Evolutionary conservation across 352 stramenopile genomes (phyloP).

Genomic region (Phytophthora tubulina): DNA sequence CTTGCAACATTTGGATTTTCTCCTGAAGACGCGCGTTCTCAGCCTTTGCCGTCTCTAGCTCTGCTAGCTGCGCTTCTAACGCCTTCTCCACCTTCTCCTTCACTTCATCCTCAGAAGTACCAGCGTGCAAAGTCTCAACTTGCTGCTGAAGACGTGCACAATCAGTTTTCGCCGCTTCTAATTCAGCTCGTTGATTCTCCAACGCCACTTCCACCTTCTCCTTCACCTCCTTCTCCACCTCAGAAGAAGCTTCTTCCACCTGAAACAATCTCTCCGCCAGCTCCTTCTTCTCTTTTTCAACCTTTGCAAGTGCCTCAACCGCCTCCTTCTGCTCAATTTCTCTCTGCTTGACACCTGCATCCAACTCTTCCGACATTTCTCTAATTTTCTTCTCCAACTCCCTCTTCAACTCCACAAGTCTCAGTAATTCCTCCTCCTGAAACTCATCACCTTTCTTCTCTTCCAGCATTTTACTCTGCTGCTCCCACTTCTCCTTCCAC

Average conservation of each 20-base stretch:
- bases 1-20: constrained; percentile 24
- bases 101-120: constrained; percentile 14
- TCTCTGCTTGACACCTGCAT: constrained; percentile 24
- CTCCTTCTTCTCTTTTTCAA: constrained; percentile 33
- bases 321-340: constrained; percentile 25
- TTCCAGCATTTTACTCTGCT: constrained; percentile 34
- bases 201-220: constrained; percentile 9
- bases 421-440: constrained; percentile 42
- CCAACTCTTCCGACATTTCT: constrained; percentile 32
- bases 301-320: constrained; percentile 10
- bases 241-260: constrained; percentile 19
- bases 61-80: constrained; percentile 16
- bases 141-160: constrained; percentile 26
- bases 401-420: constrained; percentile 27
- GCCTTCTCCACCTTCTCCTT: constrained; percentile 25
- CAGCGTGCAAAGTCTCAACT: constrained; percentile 5
- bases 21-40: constrained; percentile 30
- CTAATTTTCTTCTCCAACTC: constrained; percentile 36
- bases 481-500: constrained; percentile 28
- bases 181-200: constrained; percentile 5
- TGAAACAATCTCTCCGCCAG: constrained; percentile 22
- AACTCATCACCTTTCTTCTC: constrained; percentile 37
- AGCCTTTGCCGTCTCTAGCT: constrained; percentile 22
- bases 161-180: constrained; percentile 18
- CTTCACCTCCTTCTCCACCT: neutral